Evolutionary conservation across 2,329 filamentous ascomycete species (phyloP).

Genomic region (Calonectria montana): DNA sequence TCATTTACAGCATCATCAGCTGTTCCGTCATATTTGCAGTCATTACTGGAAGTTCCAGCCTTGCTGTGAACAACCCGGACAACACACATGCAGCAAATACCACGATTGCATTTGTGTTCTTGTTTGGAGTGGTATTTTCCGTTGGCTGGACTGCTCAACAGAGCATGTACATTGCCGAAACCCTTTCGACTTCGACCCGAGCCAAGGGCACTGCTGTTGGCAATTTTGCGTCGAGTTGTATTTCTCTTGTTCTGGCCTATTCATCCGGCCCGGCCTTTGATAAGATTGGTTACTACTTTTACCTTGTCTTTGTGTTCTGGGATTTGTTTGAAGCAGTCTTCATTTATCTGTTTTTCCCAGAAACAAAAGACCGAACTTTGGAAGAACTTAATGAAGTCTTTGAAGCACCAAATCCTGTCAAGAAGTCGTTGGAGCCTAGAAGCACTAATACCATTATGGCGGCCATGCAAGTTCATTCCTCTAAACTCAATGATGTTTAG

Average conservation of each 20-base stretch:
- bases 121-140: constrained; percentile 64
- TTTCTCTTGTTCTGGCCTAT: constrained; percentile 57
- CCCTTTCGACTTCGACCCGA: constrained; percentile 45
- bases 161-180: constrained; percentile 50
- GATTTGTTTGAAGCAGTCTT: constrained; percentile 53
- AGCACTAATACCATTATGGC: constrained; percentile 30
- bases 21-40: constrained; percentile 59
- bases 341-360: constrained; percentile 63
- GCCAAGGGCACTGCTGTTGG: constrained; percentile 53
- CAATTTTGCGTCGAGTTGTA: constrained; percentile 52
- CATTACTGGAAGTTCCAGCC: constrained; percentile 37
- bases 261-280: constrained; percentile 55
- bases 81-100: constrained; percentile 43
- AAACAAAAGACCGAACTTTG: constrained; percentile 59
- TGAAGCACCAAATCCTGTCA: constrained; percentile 31
- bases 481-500: constrained; percentile 10
- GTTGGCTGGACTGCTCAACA: constrained; percentile 63
- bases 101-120: constrained; percentile 51
- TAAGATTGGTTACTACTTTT: constrained; percentile 57
- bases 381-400: constrained; percentile 56
- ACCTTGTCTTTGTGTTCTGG: constrained; percentile 58
- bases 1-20: constrained; percentile 57
- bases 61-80: constrained; percentile 33
- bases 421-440: constrained; percentile 33
- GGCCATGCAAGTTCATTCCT: constrained; percentile 19